Evolutionary conservation across 2,329 filamentous ascomycete species (phyloP).

Genomic region (Diaporthe humulicola): DNA sequence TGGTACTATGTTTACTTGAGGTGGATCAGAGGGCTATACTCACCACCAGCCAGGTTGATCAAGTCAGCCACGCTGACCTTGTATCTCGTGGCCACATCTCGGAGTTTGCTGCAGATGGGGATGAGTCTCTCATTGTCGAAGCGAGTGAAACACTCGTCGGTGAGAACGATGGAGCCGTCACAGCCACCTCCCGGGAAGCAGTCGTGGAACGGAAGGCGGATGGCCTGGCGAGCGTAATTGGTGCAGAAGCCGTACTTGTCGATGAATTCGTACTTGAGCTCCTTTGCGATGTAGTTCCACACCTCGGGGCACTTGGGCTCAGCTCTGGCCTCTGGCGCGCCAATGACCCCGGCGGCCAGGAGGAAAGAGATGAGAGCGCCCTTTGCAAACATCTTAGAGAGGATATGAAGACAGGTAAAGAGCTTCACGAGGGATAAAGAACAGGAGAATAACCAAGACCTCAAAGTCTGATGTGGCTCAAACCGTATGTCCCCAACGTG

Average conservation of each 20-base stretch:
- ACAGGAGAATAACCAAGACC: neutral
- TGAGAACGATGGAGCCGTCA: conserved; percentile 38
- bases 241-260: conserved; percentile 31
- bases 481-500: neutral
- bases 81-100: conserved; percentile 1
- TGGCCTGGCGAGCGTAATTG: conserved; percentile 29
- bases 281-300: conserved; percentile 32
- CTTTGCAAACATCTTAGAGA: conserved; percentile 6
- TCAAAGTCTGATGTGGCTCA: neutral
- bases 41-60: conserved; percentile 38
- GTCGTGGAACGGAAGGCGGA: conserved; percentile 39
- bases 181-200: conserved; percentile 38
- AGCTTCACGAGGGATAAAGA: neutral
- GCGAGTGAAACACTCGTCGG: conserved; percentile 31
- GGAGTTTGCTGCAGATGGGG: conserved; percentile 30
- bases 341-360: conserved; percentile 14
- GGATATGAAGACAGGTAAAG: neutral
- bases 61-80: conserved; percentile 34
- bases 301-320: conserved; percentile 1
- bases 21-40: neutral
- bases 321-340: neutral
- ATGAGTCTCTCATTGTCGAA: conserved; percentile 27
- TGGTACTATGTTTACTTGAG: neutral
- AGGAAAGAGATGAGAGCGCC: conserved; percentile 9
- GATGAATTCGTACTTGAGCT: conserved; percentile 34